phyloP scores from a whole-genome alignment of 306 rosid species.

The Echinosophora koreensis region DNA sequence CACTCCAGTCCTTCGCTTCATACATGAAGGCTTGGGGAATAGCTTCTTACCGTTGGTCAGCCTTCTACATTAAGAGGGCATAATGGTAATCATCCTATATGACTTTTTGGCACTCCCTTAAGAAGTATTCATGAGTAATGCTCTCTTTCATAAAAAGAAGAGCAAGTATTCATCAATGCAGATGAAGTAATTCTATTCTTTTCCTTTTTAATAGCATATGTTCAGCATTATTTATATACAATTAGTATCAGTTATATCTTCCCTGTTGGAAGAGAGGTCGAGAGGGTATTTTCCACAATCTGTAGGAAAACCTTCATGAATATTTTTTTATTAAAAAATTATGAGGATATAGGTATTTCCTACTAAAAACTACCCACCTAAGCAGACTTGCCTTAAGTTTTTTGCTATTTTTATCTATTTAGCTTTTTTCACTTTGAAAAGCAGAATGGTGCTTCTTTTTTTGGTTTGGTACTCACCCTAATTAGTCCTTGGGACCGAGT shows the following conservation, averaged over 20 bases:
- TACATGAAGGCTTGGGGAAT: constrained; percentile 32
- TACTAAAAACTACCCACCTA: background rate
- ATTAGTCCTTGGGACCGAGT: no score
- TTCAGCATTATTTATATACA: background rate
- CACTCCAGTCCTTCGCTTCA: constrained; percentile 11
- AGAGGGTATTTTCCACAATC: background rate
- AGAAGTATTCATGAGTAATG: constrained; percentile 29
- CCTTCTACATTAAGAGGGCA: constrained; percentile 21
- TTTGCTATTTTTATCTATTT: background rate
- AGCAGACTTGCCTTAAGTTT: background rate
- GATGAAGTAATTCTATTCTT: constrained; percentile 13
- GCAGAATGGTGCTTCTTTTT: background rate
- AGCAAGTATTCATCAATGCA: constrained; percentile 19
- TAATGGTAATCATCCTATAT: constrained; percentile 10
- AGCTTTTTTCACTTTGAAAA: background rate
- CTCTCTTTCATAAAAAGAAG: background rate
- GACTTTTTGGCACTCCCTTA: constrained; percentile 18
- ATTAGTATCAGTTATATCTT: background rate
- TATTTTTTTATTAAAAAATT: background rate
- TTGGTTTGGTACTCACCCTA: no score
- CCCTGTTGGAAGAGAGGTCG: background rate
- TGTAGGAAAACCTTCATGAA: constrained; percentile 1
- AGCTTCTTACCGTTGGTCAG: constrained; percentile 9
- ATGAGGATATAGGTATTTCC: background rate
- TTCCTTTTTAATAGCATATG: background rate